Conservation (phyloP, 2,329 filamentous ascomycete genomes). For the Phialophora verrucosa region DNA sequence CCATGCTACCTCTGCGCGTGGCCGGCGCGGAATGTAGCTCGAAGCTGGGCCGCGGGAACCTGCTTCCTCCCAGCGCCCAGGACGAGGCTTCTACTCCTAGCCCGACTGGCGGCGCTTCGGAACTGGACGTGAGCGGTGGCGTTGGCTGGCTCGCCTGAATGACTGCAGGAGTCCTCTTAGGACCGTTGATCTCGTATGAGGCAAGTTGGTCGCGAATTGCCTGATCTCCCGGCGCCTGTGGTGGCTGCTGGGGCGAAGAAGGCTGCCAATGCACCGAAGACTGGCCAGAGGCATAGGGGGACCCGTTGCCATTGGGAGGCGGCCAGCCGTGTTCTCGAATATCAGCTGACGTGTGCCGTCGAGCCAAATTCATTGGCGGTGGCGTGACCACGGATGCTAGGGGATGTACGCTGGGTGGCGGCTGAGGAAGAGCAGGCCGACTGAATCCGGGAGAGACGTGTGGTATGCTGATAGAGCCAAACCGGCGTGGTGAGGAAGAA, state of each 20-base stretch:
- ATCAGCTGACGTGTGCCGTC: constrained; percentile 92
- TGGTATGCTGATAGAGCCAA: constrained; percentile 78
- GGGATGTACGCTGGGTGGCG: constrained; percentile 68
- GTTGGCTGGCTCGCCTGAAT: constrained; percentile 31
- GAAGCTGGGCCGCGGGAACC: constrained; percentile 37
- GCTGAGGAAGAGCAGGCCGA: constrained; percentile 71
- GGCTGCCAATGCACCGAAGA: constrained; percentile 67
- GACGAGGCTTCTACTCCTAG: constrained; percentile 36
- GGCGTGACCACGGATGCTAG: constrained; percentile 60
- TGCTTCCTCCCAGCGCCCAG: constrained; percentile 33
- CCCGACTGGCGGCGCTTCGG: constrained; percentile 31
- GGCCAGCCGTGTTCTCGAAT: constrained; percentile 87
- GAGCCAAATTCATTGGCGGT: constrained; percentile 71
- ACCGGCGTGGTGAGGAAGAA: constrained; percentile 77
- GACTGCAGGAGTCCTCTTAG: constrained; percentile 49
- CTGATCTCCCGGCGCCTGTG: constrained; percentile 58
- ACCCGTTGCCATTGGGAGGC: constrained; percentile 51
- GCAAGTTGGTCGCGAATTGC: constrained; percentile 67
- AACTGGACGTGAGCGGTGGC: constrained; percentile 31
- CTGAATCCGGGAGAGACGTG: constrained; percentile 75
- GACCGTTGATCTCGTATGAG: constrained; percentile 68
- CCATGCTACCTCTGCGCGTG: constrained; percentile 73
- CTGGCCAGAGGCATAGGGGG: constrained; percentile 70
- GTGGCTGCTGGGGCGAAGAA: constrained; percentile 55
- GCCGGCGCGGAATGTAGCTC: constrained; percentile 60